These are phyloP conservation scores for Fusarium piperis DNA, from an alignment of 2,329 filamentous ascomycete species.

Conservation along the genomic window DNA sequence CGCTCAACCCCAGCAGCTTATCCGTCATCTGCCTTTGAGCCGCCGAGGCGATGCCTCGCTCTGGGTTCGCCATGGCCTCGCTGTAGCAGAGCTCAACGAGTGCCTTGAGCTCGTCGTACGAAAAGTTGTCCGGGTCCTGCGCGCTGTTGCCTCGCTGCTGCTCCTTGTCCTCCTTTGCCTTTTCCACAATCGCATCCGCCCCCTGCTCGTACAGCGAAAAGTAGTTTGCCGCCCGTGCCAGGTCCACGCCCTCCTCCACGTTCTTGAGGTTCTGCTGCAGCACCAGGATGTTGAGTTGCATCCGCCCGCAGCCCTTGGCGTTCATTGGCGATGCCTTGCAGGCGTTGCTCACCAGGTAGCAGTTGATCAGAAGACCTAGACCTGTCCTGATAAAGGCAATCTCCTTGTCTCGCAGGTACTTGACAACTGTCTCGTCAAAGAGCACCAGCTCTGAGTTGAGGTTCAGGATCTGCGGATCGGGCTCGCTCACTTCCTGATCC, in stretches of 20 bases:
- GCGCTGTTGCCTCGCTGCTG: slow-evolving; percentile 48
- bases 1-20: slow-evolving; percentile 74
- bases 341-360: slow-evolving; percentile 78
- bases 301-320: slow-evolving; percentile 79
- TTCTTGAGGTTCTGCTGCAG: slow-evolving; percentile 97
- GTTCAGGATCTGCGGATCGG: slow-evolving; percentile 81
- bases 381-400: slow-evolving; percentile 80
- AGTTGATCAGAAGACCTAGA: slow-evolving; percentile 80
- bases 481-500: slow-evolving; percentile 78
- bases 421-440: slow-evolving; percentile 84
- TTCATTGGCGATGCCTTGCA: slow-evolving; percentile 85
- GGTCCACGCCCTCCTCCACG: slow-evolving; percentile 76
- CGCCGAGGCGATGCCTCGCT: slow-evolving; percentile 72
- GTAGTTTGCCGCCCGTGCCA: slow-evolving; percentile 72
- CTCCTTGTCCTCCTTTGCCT: slow-evolving; percentile 62
- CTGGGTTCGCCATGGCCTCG: slow-evolving; percentile 71
- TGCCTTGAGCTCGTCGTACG: slow-evolving; percentile 73
- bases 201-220: slow-evolving; percentile 75
- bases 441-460: slow-evolving; percentile 86
- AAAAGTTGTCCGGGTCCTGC: slow-evolving; percentile 59
- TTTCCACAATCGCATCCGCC: slow-evolving; percentile 70
- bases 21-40: slow-evolving; percentile 77
- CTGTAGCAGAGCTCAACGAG: slow-evolving; percentile 75
- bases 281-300: slow-evolving; percentile 94
- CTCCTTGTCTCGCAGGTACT: slow-evolving; percentile 77